Evolutionary conservation across 2,329 filamentous ascomycete genomes (phyloP).

Genomic region (Aureobasidium musti): DNA sequence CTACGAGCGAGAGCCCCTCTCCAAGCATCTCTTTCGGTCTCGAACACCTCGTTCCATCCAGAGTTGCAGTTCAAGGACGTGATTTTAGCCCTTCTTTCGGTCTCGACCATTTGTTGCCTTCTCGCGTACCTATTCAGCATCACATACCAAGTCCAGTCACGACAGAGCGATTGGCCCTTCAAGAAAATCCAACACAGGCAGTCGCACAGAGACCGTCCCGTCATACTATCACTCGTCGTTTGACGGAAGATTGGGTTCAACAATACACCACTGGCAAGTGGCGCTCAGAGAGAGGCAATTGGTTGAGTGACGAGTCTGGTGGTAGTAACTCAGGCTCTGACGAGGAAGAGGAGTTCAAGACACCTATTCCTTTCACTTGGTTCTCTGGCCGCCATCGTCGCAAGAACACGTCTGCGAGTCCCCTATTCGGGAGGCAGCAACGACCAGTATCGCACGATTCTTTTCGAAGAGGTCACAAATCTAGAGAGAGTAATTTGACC

Average conservation of each 20-base stretch:
- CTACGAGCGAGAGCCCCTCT: constrained; percentile 35
- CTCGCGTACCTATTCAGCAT: constrained; percentile 32
- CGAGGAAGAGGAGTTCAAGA: constrained; percentile 33
- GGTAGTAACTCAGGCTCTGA: constrained; percentile 56
- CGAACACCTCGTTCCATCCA: constrained; percentile 42
- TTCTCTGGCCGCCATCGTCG: constrained; percentile 30
- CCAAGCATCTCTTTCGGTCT: constrained; percentile 40
- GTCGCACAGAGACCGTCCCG: constrained; percentile 8
- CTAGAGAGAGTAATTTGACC: constrained; percentile 50
- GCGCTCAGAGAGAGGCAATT: constrained; percentile 75
- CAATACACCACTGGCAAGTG: constrained; percentile 62
- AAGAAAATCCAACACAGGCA: not conserved
- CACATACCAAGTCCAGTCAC: constrained; percentile 27
- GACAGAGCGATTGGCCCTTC: constrained; percentile 24
- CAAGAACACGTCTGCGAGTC: constrained; percentile 25
- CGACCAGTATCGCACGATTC: constrained; percentile 22
- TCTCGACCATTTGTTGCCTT: constrained; percentile 43
- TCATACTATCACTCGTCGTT: constrained; percentile 53
- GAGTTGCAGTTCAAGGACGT: constrained; percentile 30
- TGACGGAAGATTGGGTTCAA: constrained; percentile 82
- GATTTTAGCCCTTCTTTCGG: constrained; percentile 37
- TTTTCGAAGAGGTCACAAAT: constrained; percentile 42
- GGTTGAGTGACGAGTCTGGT: constrained; percentile 77
- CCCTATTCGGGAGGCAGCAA: not conserved
- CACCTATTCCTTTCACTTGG: constrained; percentile 32